phyloP scores from a whole-genome alignment of 169 alveolate genomes.

The Plasmodium ovale region DNA sequence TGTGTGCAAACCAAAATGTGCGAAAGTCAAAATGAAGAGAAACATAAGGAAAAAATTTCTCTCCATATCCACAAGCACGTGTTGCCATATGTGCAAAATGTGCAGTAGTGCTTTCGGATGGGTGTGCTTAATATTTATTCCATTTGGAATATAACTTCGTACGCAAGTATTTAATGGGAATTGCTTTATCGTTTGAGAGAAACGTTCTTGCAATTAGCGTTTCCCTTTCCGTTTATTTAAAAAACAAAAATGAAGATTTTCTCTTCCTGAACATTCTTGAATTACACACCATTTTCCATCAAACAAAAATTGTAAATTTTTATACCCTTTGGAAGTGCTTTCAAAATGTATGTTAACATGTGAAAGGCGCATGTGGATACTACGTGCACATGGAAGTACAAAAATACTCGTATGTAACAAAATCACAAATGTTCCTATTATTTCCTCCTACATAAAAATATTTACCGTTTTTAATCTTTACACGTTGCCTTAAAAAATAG shows the following conservation, averaged over 20 bases:
- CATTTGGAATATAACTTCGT: not conserved
- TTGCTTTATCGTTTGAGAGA: not conserved
- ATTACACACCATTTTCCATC: not conserved
- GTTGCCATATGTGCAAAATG: too few relatives aligned
- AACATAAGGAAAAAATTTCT: too few relatives aligned
- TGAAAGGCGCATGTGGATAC: not conserved
- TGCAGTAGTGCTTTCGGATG: too few relatives aligned
- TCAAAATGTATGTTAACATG: not conserved
- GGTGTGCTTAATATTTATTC: too few relatives aligned
- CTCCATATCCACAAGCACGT: too few relatives aligned
- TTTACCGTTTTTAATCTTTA: too few relatives aligned
- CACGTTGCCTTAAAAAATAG: not conserved
- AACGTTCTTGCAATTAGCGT: not conserved
- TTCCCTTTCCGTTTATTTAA: not conserved
- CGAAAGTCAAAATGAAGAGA: too few relatives aligned
- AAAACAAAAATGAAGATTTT: slow-evolving; percentile 2
- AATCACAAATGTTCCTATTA: not conserved
- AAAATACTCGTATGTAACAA: not conserved
- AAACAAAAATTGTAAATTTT: too few relatives aligned
- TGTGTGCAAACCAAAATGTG: too few relatives aligned
- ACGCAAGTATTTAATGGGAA: not conserved
- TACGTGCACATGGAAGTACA: too few relatives aligned
- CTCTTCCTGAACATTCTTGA: not conserved
- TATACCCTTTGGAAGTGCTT: not conserved
- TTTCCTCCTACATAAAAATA: too few relatives aligned